Evolutionary conservation across 306 rosid species (phyloP), one percentile per base, ranked within the genome.

Genomic region (Ochetophila trinervis): DNA sequence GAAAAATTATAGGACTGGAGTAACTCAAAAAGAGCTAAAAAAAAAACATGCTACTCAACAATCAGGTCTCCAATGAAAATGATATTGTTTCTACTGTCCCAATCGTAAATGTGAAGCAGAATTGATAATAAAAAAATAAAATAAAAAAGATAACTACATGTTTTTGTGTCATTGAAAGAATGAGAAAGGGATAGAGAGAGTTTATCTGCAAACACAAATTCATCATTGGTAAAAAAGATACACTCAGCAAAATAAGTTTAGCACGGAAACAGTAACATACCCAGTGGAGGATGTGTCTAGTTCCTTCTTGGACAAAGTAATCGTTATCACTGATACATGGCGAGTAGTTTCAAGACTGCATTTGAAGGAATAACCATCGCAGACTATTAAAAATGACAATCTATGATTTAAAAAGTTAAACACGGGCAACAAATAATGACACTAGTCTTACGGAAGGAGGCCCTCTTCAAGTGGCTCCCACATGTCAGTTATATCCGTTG

Each of bases 401-500:
- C 19, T 12, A 65, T n/a, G 27, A 19, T 8, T 9, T 9, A 16
- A 52, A 36, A 37, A 23, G n/a, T 0, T 17, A 19, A 17, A 17
- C 36, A n/a, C 12, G 53, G 60, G 5, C 16, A 53, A 63, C 23
- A 30, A 17, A 42, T 36, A 8, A 8, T n/a, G 7, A 14, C 35
- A 57, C n/a, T 11, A 36, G 21, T 57, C 73, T 51, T 32, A 74
- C 73, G 73, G 73, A 52, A 59, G 62, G 8, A 74, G 68, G 24
- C 73, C 73, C 45, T 74, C 78, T 67, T 74, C 78, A 11, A 74
- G 62, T 3, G 78, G 73, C 62, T 66, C 78, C 72, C 73, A 74
- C 35, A 6, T 52, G 50, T 74, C 78, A 59, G 68, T 74, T 37
- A 74, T 74, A 53, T 74, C 63, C 18, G 73, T 74, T 32, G 73